Percentiles rank a stretch among this genome's conserved stretches.
Conservation (phyloP, 2,329 filamentous ascomycete species). For the Colletotrichum graminicola region DNA sequence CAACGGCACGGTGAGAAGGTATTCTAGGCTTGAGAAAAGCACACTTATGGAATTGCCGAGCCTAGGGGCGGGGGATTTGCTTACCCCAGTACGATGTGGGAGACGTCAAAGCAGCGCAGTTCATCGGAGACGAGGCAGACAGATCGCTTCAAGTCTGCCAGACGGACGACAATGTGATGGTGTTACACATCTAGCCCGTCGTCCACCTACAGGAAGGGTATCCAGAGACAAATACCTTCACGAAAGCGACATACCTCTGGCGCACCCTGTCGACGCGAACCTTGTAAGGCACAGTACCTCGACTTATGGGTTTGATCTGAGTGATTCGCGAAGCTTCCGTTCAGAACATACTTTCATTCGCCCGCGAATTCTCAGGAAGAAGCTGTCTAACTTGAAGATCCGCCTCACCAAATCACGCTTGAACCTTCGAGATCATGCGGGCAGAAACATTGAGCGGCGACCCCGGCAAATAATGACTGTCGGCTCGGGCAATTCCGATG, state of each 20-base stretch:
- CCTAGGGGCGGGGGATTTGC: constrained; percentile 6
- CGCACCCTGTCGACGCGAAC: constrained; percentile 30
- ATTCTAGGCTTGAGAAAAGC: neutral
- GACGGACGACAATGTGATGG: neutral
- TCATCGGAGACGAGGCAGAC: constrained; percentile 26
- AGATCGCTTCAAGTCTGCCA: constrained; percentile 1
- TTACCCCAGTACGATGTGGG: neutral
- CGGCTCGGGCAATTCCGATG: constrained; percentile 9
- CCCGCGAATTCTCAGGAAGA: constrained; percentile 36
- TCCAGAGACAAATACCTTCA: constrained; percentile 11
- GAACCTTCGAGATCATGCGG: constrained; percentile 24
- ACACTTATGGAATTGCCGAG: constrained; percentile 1
- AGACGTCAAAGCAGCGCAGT: neutral
- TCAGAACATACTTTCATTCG: constrained; percentile 29
- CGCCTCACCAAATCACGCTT: constrained; percentile 36
- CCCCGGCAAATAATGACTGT: neutral
- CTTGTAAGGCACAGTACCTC: constrained; percentile 29
- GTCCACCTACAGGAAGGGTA: neutral
- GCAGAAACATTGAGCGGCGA: neutral
- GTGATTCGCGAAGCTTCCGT: constrained; percentile 31
- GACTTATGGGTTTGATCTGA: constrained; percentile 29
- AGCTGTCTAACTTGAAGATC: constrained; percentile 39
- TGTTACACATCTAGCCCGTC: neutral
- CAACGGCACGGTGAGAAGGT: constrained; percentile 21
- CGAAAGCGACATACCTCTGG: constrained; percentile 35